These are phyloP conservation scores for Tetrahymena borealis DNA, from an alignment of 73 alveolate genomes.

Conservation along the genomic window DNA sequence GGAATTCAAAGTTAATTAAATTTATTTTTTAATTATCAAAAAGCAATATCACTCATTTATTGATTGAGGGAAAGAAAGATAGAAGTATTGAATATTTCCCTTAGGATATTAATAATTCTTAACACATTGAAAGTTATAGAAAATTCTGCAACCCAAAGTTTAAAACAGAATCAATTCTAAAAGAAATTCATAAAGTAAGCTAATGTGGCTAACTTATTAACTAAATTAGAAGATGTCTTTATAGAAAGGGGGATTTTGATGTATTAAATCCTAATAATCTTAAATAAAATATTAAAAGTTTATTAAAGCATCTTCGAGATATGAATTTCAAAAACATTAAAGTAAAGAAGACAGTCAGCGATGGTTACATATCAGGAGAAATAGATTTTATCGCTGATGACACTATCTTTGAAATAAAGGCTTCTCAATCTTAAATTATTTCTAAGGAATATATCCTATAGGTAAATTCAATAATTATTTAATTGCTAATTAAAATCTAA, in stretches of 20 bases:
- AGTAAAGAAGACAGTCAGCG: not conserved
- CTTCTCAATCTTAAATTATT: not conserved
- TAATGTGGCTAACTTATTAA: not conserved
- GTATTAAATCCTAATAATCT: not conserved
- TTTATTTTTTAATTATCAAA: not conserved
- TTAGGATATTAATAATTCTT: not conserved
- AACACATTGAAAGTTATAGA: not conserved
- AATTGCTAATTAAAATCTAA: not conserved
- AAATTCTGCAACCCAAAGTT: not conserved
- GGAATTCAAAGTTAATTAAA: not conserved
- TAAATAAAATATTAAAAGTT: not conserved
- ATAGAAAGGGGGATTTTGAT: not conserved
- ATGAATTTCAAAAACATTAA: not conserved
- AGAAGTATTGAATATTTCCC: not conserved
- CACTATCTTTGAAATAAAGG: not conserved
- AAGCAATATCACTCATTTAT: not conserved
- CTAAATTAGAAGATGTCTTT: not conserved
- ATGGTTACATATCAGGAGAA: not conserved
- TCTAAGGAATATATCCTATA: not conserved
- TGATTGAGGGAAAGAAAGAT: not conserved
- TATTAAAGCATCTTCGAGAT: not conserved
- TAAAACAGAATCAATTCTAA: not conserved
- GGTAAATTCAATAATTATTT: not conserved
- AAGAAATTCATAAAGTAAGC: not conserved
- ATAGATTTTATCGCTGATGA: not conserved